These are phyloP conservation scores for Xylaria curta DNA, from an alignment of 495 filamentous ascomycete species.

Conservation along the genomic window DNA sequence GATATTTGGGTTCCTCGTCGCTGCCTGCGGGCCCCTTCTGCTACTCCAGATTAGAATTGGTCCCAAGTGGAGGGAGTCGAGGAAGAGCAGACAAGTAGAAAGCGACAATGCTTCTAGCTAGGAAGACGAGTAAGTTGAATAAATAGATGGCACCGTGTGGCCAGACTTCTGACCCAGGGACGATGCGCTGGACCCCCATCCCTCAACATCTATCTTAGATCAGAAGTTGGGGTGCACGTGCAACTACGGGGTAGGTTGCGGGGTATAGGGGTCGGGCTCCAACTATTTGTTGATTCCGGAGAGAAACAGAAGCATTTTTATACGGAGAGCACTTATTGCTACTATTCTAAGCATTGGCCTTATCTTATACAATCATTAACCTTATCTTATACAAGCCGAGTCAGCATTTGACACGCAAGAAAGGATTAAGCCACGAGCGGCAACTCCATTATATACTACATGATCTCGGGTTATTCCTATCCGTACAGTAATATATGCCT, in stretches of 20 bases:
- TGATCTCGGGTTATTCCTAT: background rate
- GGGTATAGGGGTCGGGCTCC: background rate
- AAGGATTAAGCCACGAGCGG: no score
- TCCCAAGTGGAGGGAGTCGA: constrained; percentile 2
- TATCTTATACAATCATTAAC: no score
- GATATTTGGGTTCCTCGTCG: constrained; percentile 24
- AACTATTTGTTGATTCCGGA: no score
- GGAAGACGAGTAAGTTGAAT: background rate
- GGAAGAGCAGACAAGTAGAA: background rate
- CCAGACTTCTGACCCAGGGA: background rate
- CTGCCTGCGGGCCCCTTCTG: background rate
- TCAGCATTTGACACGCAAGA: no score
- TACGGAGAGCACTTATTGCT: no score
- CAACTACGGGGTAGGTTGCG: constrained; percentile 8
- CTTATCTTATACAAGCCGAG: no score
- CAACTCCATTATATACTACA: background rate
- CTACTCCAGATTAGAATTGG: constrained; percentile 2
- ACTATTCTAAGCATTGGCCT: no score
- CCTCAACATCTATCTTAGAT: background rate
- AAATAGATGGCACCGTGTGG: background rate
- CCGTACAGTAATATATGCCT: background rate
- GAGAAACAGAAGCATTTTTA: no score
- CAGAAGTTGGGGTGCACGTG: background rate
- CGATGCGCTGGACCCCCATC: background rate
- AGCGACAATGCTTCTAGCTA: background rate